Evolutionary conservation across 148 eudicot species (phyloP).

Genomic region (Rhododendron ferrugineum): DNA sequence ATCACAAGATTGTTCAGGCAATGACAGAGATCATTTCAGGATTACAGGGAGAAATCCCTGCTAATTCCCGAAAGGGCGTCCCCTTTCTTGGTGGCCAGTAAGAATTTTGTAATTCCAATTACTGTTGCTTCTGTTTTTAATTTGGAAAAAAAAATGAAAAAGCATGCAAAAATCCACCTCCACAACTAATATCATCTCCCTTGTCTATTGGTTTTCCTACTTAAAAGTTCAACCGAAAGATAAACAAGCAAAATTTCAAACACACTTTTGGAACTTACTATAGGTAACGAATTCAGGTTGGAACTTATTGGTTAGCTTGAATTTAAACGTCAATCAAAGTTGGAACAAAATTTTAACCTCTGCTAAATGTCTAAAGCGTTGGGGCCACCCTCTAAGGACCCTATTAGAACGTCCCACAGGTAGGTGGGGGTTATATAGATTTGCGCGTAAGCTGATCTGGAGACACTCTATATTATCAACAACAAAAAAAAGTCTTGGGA

Average conservation of each 20-base stretch:
- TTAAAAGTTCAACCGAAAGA: background rate
- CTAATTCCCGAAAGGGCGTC: constrained; percentile 37
- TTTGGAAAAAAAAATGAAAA: no score
- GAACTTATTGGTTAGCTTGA: no score
- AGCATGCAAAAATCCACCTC: background rate
- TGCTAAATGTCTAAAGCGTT: no score
- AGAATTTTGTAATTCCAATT: constrained; percentile 12
- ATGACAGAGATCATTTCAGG: constrained; percentile 64
- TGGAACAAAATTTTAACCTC: no score
- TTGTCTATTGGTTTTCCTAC: background rate
- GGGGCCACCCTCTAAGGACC: no score
- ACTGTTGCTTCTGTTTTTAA: background rate
- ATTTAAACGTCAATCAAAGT: no score
- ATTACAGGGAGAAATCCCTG: constrained; percentile 54
- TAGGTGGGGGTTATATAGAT: no score
- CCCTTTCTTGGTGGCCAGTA: constrained; percentile 59
- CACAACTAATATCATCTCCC: background rate
- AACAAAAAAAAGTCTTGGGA: no score
- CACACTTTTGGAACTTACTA: background rate
- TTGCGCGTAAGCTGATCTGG: no score
- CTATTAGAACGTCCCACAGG: no score
- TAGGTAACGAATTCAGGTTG: background rate
- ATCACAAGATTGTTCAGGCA: constrained; percentile 51
- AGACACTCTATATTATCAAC: no score
- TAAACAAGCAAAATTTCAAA: no score